Conservation (phyloP, 768 basidiomycete genomes). For the Mycena metata region DNA sequence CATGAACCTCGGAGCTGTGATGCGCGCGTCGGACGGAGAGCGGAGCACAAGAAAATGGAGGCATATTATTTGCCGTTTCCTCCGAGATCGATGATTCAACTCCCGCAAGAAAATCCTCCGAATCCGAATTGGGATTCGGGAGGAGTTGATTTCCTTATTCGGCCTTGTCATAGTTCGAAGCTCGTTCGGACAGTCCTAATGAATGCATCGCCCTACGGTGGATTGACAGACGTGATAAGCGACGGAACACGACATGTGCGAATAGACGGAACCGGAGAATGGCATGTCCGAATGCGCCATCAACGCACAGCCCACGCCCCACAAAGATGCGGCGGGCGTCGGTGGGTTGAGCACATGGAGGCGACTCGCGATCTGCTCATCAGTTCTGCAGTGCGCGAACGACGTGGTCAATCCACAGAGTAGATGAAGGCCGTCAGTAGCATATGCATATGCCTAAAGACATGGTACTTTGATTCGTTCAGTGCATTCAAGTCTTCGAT, state of each 20-base stretch:
- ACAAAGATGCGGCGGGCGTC: background rate
- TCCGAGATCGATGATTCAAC: background rate
- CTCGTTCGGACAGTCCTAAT: background rate
- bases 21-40: too few relatives aligned
- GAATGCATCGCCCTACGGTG: background rate
- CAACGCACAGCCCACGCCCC: conserved; percentile 9
- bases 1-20: too few relatives aligned
- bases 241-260: background rate
- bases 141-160: conserved; percentile 19
- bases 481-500: too few relatives aligned
- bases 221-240: conserved; percentile 1
- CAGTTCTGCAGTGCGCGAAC: background rate
- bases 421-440: background rate
- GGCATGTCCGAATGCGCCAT: background rate
- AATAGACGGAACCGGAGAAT: background rate
- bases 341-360: background rate
- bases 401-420: background rate
- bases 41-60: too few relatives aligned
- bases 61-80: background rate
- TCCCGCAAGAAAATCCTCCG: background rate
- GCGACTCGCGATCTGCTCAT: background rate
- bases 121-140: conserved; percentile 5
- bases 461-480: too few relatives aligned
- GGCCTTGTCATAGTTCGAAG: background rate
- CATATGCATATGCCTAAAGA: too few relatives aligned